Percentiles rank a stretch among this genome's conserved stretches.
These are phyloP conservation scores for Citrullus mucosospermus DNA, from an alignment of 306 rosid genomes.

Conservation along the genomic window DNA sequence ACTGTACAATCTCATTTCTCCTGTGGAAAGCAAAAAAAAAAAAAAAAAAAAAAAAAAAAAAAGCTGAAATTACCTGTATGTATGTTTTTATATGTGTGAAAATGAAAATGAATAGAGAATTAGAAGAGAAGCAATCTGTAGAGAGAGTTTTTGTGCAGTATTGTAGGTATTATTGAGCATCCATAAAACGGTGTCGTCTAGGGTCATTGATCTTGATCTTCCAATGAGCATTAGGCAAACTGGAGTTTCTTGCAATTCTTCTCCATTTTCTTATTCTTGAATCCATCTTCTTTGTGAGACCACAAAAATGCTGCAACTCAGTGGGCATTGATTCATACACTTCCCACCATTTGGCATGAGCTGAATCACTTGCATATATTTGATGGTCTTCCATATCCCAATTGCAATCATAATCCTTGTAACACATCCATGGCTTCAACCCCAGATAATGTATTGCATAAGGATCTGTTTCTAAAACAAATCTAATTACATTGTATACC, in stretches of 20 bases:
- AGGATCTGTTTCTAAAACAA: neutral
- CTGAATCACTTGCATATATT: conserved; percentile 43
- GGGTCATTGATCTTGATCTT: conserved; percentile 43
- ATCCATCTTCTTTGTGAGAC: conserved; percentile 37
- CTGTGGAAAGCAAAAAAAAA: too few relatives aligned
- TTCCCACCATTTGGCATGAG: conserved; percentile 62
- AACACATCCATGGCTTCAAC: conserved; percentile 84
- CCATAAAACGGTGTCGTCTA: conserved; percentile 25
- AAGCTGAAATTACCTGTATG: too few relatives aligned
- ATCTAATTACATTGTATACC: too few relatives aligned
- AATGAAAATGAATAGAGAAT: too few relatives aligned
- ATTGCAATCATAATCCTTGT: conserved; percentile 83
- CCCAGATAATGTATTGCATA: conserved; percentile 59
- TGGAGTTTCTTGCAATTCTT: conserved; percentile 24
- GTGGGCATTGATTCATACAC: conserved; percentile 51
- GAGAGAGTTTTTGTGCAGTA: too few relatives aligned
- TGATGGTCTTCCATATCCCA: conserved; percentile 40
- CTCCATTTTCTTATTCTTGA: conserved; percentile 24
- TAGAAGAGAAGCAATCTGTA: too few relatives aligned
- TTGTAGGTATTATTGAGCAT: too few relatives aligned
- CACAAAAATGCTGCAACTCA: conserved; percentile 37
- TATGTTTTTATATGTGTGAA: too few relatives aligned
- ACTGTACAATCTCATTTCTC: too few relatives aligned
- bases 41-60: too few relatives aligned
- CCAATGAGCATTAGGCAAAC: conserved; percentile 45